These are phyloP conservation scores for Plasmodium blacklocki DNA, from an alignment of 169 alveolate genomes.

Conservation along the genomic window DNA sequence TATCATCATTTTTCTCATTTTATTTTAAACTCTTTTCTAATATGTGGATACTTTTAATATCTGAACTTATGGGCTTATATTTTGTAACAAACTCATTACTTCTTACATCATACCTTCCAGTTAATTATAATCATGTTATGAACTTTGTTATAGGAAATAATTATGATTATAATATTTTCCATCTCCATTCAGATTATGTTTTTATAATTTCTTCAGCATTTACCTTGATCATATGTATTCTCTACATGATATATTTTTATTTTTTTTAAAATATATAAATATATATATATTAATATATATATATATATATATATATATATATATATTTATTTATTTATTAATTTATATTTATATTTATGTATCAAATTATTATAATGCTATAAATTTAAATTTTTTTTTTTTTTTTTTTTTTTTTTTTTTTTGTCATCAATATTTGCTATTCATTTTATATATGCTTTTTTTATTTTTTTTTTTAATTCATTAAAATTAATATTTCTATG, in stretches of 20 bases:
- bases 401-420: neutral
- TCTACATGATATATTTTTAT: conserved; percentile 62
- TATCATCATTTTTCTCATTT: conserved; percentile 55
- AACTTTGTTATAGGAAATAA: conserved; percentile 48
- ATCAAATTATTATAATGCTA: neutral
- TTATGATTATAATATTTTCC: conserved; percentile 65
- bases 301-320: neutral
- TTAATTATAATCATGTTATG: conserved; percentile 62
- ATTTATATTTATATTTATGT: neutral
- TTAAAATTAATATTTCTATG: neutral
- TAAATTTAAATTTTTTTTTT: neutral
- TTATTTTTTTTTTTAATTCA: neutral
- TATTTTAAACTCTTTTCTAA: conserved; percentile 63
- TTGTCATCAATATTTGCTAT: neutral
- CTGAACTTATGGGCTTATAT: conserved; percentile 71
- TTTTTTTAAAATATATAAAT: conserved; percentile 11
- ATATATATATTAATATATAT: neutral
- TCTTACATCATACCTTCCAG: conserved; percentile 69
- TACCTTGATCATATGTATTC: conserved; percentile 41
- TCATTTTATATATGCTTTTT: neutral
- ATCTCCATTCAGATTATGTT: conserved; percentile 72
- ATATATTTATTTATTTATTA: too few species aligned
- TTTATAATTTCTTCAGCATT: conserved; percentile 39
- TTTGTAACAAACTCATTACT: conserved; percentile 62
- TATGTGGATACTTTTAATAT: conserved; percentile 65